phyloP scores from a whole-genome alignment of 1,139 yeast species.

The Pichia terricola region DNA sequence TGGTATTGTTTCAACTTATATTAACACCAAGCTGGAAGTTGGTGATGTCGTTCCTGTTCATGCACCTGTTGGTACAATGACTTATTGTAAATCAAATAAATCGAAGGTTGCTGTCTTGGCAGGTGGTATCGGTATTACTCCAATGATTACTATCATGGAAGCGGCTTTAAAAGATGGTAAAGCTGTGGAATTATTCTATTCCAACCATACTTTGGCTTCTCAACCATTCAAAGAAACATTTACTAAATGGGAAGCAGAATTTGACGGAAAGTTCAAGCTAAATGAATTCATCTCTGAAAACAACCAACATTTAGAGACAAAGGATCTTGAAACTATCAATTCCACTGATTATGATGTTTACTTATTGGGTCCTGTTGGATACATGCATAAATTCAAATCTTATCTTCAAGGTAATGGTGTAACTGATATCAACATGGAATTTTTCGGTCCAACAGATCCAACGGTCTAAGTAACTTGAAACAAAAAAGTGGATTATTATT shows the following conservation, averaged over 20 bases:
- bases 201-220: constrained; percentile 23
- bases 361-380: constrained; percentile 30
- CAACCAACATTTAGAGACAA: constrained; percentile 1
- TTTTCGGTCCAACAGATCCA: constrained; percentile 22
- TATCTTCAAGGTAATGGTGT: constrained; percentile 12
- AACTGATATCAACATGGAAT: constrained; percentile 17
- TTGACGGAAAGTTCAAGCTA: constrained; percentile 9
- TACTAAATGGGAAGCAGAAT: constrained; percentile 14
- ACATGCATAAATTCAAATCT: constrained; percentile 27
- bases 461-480: background rate
- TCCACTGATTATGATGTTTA: constrained; percentile 25
- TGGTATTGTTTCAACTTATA: constrained; percentile 45
- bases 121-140: constrained; percentile 67
- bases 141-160: constrained; percentile 44
- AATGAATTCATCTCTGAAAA: constrained; percentile 5
- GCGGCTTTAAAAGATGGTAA: constrained; percentile 21
- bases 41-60: constrained; percentile 44
- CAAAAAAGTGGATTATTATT: background rate
- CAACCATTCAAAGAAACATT: constrained; percentile 29
- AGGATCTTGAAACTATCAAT: constrained; percentile 4
- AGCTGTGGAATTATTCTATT: constrained; percentile 26
- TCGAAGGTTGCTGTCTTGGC: constrained; percentile 36
- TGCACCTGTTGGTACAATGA: constrained; percentile 54
- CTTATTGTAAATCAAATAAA: constrained; percentile 26
- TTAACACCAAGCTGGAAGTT: constrained; percentile 40